These are phyloP conservation scores for Taiozyma sp. DNA, from an alignment of 1,139 yeast genomes.

Conservation along the genomic window DNA sequence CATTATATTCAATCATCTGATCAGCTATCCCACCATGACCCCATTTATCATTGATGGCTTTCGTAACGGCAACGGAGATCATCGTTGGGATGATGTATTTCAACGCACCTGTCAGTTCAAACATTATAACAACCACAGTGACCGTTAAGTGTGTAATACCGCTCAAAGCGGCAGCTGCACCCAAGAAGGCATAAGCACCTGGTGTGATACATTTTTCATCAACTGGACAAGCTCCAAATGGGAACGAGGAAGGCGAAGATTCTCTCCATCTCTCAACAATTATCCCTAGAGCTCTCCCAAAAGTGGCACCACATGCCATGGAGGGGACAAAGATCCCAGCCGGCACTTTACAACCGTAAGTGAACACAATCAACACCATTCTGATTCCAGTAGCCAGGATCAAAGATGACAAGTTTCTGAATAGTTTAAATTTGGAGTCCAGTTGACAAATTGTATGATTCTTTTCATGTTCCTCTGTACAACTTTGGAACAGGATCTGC, in stretches of 20 bases:
- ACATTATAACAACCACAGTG: slow-evolving; percentile 92
- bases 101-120: slow-evolving; percentile 92
- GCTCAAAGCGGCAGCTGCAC: slow-evolving; percentile 93
- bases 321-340: slow-evolving; percentile 68
- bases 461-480: slow-evolving; percentile 35
- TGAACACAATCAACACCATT: slow-evolving; percentile 65
- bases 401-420: slow-evolving; percentile 38
- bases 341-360: slow-evolving; percentile 71
- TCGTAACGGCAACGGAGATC: slow-evolving; percentile 94
- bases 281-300: slow-evolving; percentile 75
- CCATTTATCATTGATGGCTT: slow-evolving; percentile 67
- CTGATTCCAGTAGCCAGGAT: slow-evolving; percentile 70
- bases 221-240: slow-evolving; percentile 38
- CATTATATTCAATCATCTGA: slow-evolving; percentile 86
- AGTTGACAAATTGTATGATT: slow-evolving; percentile 46
- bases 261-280: slow-evolving; percentile 55
- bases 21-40: slow-evolving; percentile 92
- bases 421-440: slow-evolving; percentile 29
- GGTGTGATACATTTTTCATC: slow-evolving; percentile 69
- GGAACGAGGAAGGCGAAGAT: slow-evolving; percentile 37
- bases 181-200: slow-evolving; percentile 94
- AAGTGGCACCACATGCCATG: slow-evolving; percentile 64
- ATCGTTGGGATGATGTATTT: slow-evolving; percentile 89
- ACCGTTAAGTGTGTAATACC: slow-evolving; percentile 92
- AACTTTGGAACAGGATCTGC: slow-evolving; percentile 86